Evolutionary conservation across 306 rosid species (phyloP), one percentile per base, ranked within the genome.

Genomic region (Hippophae rhamnoides): DNA sequence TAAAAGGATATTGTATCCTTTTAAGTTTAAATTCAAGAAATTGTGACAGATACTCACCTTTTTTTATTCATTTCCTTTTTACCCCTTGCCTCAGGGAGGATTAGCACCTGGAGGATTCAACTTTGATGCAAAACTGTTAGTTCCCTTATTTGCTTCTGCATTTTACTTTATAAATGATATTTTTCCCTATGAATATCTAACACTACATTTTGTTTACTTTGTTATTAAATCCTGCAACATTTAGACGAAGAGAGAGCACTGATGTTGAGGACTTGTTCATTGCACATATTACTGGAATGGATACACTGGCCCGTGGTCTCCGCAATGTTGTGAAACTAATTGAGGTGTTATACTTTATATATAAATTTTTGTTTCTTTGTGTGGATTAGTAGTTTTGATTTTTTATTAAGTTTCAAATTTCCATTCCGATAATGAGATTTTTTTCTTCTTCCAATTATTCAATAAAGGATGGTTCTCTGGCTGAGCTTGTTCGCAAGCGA

Each of bases 61-160:
- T 49, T 64, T 18, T 60, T 38, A 5, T 43, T 65, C 10, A 41
- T 40, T 13, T 13, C 60, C 47, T 38, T 25, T 31, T 38, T 42
- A 27, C 43, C 9, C 64, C 58, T 40, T 42, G 42, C 72, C 10
- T 13, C 73, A 92, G 99, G 90, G 84, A 25, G 99, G 97, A 57
- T 48, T 88, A 56, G 95, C 99, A 65, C 97, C 94, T 0, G 99
- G 99, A 69, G 99, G 99, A 75, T 92, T 92, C 88, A 92, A 92
- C 76, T 92, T 92, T 43, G 99, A 92, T 66, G 97, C 99, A 2
- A 92, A 92, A 86, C 65, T 92, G 97, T 88, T 41, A 71, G 95
- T 81, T 57, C 49, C 64, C 45, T 48, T 61, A 46, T 56, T 55
- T 68, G 46, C 61, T 38, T 41, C 46, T 13, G 5, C 42, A 10